phyloP scores from a whole-genome alignment of 2,329 filamentous ascomycete species.

The Exserohilum turcica region DNA sequence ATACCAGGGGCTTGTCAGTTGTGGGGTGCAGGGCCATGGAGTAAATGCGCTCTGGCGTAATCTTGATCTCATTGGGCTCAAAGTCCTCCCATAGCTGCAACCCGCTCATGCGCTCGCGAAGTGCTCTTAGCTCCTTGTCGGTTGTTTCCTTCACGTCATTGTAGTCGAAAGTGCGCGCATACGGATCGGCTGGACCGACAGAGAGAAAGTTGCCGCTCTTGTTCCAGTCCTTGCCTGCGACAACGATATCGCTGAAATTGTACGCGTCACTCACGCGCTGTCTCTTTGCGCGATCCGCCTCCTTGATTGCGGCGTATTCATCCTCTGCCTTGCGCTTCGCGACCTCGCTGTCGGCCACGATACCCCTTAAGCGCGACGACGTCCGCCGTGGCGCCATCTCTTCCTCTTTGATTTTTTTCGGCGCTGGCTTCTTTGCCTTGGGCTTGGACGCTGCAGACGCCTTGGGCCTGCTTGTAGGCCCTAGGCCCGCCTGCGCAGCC shows the following conservation, averaged over 20 bases:
- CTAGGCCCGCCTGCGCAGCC: constrained; percentile 71
- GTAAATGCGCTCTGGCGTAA: constrained; percentile 57
- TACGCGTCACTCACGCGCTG: constrained; percentile 70
- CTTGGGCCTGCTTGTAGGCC: constrained; percentile 58
- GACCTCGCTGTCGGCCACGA: constrained; percentile 69
- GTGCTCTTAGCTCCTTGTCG: constrained; percentile 72
- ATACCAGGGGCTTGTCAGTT: constrained; percentile 81
- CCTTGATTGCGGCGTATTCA: constrained; percentile 61
- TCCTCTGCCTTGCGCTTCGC: constrained; percentile 72
- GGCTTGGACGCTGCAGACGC: constrained; percentile 53
- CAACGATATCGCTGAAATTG: constrained; percentile 74
- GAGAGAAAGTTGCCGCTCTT: constrained; percentile 68
- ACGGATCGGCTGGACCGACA: constrained; percentile 75
- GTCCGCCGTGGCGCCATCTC: constrained; percentile 61
- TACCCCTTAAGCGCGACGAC: constrained; percentile 65
- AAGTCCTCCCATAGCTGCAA: constrained; percentile 83
- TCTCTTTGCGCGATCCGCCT: constrained; percentile 65
- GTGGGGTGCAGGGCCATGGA: constrained; percentile 87
- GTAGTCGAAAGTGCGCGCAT: constrained; percentile 83
- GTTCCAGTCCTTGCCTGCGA: constrained; percentile 79
- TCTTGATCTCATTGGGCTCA: constrained; percentile 66
- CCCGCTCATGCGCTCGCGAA: constrained; percentile 77
- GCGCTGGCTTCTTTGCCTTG: constrained; percentile 49
- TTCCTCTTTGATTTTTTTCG: constrained; percentile 64
- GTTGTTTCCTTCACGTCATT: constrained; percentile 80